Evolutionary conservation across 345 rosid genomes (phyloP).

Genomic region (Rhodamnia argentea): DNA sequence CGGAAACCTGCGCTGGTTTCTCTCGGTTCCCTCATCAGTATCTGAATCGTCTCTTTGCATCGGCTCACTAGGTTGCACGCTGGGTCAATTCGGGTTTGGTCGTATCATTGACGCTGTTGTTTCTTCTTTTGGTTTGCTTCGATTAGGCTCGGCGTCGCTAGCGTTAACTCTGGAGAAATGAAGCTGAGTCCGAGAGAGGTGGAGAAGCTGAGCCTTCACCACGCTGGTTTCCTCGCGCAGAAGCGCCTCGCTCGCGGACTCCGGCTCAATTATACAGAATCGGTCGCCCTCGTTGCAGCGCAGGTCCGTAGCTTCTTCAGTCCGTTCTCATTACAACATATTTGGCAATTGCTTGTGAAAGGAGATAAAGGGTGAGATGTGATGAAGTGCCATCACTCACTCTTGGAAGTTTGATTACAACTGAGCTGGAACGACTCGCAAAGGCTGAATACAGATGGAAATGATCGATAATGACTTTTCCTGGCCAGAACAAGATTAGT

Average conservation of each 20-base stretch:
- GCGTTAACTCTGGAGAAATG: constrained; percentile 31
- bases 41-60: not conserved
- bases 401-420: not conserved
- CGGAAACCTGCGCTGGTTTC: not conserved
- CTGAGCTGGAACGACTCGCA: not conserved
- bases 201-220: constrained; percentile 76
- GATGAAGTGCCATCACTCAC: not conserved
- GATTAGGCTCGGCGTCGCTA: not conserved
- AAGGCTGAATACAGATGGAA: not conserved
- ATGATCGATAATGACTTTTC: not conserved
- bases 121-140: not conserved
- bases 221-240: constrained; percentile 87
- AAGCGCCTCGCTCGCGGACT: constrained; percentile 94
- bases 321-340: not conserved
- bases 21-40: not conserved
- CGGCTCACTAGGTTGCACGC: not conserved
- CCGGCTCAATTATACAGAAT: constrained; percentile 73
- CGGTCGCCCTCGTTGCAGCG: constrained; percentile 80
- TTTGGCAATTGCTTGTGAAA: not conserved
- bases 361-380: not conserved
- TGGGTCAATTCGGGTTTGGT: not conserved
- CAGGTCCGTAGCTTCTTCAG: constrained; percentile 37
- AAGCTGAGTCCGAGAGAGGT: constrained; percentile 67
- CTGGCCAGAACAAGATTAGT: not conserved
- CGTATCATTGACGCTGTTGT: not conserved